Percentiles rank a stretch among this genome's conserved stretches.
phyloP scores from a whole-genome alignment of 2,329 filamentous ascomycete genomes.

The Stagonosporopsis rhizophila region DNA sequence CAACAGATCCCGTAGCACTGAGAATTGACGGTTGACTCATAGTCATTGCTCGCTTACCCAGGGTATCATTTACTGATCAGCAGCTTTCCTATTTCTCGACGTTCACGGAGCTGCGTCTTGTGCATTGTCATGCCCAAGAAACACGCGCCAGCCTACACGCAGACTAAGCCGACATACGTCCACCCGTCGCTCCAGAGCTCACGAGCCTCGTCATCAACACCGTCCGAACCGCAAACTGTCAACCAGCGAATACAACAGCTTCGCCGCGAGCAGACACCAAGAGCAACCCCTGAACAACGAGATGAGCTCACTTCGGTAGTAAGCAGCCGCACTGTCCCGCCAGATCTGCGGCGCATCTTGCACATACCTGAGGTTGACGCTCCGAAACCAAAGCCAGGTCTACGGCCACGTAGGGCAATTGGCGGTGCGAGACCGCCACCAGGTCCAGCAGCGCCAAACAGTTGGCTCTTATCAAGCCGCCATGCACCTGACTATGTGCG shows the following conservation, averaged over 20 bases:
- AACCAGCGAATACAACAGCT: conserved; percentile 58
- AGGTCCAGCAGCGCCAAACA: conserved; percentile 56
- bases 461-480: conserved; percentile 51
- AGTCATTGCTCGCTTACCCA: conserved; percentile 7
- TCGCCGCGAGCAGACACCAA: conserved; percentile 52
- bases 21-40: conserved; percentile 13
- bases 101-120: conserved; percentile 2
- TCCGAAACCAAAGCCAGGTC: conserved; percentile 53
- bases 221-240: conserved; percentile 48
- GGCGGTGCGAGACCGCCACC: conserved; percentile 44
- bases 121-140: conserved; percentile 56
- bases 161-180: conserved; percentile 50
- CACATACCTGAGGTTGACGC: conserved; percentile 55
- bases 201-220: conserved; percentile 29
- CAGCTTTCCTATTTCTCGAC: background rate
- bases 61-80: background rate
- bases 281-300: conserved; percentile 51
- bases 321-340: conserved; percentile 54
- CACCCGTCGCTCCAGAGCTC: conserved; percentile 47
- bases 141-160: conserved; percentile 51
- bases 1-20: background rate
- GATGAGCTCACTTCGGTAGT: conserved; percentile 54
- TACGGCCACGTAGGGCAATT: conserved; percentile 34
- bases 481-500: conserved; percentile 34
- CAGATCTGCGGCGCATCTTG: conserved; percentile 53